Evolutionary conservation across 1,139 yeast species (phyloP).

Genomic region (Debaryomyces subglobosus): DNA sequence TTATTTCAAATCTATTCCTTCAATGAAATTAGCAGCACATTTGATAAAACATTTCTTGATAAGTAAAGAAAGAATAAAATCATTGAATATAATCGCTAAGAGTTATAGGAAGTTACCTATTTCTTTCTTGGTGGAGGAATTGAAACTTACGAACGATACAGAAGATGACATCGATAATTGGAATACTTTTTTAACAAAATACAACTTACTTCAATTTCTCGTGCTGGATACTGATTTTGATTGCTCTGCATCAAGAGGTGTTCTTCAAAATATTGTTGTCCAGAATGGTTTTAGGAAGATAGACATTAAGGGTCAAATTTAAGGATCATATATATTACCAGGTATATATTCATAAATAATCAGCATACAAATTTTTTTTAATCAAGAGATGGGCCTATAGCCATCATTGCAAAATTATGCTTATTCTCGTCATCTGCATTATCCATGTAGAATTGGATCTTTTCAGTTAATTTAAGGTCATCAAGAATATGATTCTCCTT

Average conservation of each 20-base stretch:
- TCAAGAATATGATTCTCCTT: slow-evolving; percentile 52
- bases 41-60: slow-evolving; percentile 45
- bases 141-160: slow-evolving; percentile 42
- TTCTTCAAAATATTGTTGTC: slow-evolving; percentile 44
- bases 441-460: slow-evolving; percentile 68
- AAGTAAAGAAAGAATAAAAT: slow-evolving; percentile 60
- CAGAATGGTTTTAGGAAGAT: slow-evolving; percentile 58
- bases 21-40: slow-evolving; percentile 28
- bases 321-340: slow-evolving; percentile 47
- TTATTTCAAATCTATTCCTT: slow-evolving; percentile 18
- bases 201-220: slow-evolving; percentile 43
- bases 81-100: slow-evolving; percentile 60
- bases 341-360: slow-evolving; percentile 24
- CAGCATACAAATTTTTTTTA: slow-evolving; percentile 16
- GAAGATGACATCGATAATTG: slow-evolving; percentile 13
- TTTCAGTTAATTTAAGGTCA: slow-evolving; percentile 51
- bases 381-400: slow-evolving; percentile 58
- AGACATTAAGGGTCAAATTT: slow-evolving; percentile 90
- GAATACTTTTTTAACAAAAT: slow-evolving; percentile 41
- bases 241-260: slow-evolving; percentile 49
- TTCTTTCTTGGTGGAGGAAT: slow-evolving; percentile 46
- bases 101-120: slow-evolving; percentile 61
- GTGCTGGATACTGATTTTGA: slow-evolving; percentile 36
- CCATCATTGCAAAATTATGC: slow-evolving; percentile 68
- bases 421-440: slow-evolving; percentile 61